Evolutionary conservation across 1,284 basidiomycete species (phyloP).

Genomic region (Pseudozyma sp.): DNA sequence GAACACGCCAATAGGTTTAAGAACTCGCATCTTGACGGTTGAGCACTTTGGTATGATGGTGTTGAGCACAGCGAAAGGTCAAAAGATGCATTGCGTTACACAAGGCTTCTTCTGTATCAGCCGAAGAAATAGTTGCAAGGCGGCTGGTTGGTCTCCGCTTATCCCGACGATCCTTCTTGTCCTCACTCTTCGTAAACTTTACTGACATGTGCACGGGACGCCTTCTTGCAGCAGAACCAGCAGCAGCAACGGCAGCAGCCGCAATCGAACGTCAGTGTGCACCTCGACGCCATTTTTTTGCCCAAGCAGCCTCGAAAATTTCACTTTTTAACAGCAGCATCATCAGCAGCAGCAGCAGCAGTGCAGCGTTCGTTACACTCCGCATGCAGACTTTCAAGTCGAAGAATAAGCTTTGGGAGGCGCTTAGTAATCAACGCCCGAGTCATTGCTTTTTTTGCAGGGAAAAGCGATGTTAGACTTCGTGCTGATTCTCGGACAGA

Average conservation of each 20-base stretch:
- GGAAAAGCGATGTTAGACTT: not conserved
- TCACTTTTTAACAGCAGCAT: not conserved
- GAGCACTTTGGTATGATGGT: not conserved
- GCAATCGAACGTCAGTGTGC: not conserved
- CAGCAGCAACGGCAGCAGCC: not conserved
- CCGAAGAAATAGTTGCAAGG: no score
- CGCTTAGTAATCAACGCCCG: not conserved
- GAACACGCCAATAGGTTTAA: conserved; percentile 5
- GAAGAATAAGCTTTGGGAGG: not conserved
- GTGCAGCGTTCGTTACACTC: not conserved
- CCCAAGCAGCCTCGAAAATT: not conserved
- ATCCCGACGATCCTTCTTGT: conserved; percentile 13
- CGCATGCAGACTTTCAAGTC: not conserved
- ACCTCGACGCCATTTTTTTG: conserved; percentile 1
- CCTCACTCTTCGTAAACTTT: no score
- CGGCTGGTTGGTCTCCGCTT: conserved; percentile 11
- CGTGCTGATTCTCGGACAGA: not conserved
- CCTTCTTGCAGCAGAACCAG: not conserved
- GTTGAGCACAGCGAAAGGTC: not conserved
- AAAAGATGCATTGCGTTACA: not conserved
- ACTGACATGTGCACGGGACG: no score
- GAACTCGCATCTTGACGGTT: conserved; percentile 21
- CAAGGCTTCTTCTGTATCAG: no score
- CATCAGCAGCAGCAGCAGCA: not conserved
- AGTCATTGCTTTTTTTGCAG: not conserved